Evolutionary conservation across 768 basidiomycete genomes (phyloP).

Genomic region (Coprinopsis cinerea): DNA sequence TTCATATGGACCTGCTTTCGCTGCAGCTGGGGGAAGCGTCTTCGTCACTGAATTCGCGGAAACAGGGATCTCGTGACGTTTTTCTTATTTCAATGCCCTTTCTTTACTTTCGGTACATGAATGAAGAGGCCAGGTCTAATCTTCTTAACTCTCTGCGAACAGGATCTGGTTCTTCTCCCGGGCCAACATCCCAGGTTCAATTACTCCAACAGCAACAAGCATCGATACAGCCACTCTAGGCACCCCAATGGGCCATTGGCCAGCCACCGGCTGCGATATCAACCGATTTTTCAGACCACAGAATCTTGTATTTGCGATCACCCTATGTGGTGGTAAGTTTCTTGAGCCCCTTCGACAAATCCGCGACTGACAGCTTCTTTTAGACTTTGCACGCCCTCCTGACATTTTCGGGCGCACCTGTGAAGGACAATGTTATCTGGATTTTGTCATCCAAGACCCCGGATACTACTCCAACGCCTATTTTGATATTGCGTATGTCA

Average conservation of each 20-base stretch:
- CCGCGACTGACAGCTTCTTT: not conserved
- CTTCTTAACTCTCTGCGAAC: not conserved
- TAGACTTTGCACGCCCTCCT: slow-evolving; percentile 14
- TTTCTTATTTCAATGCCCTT: not conserved
- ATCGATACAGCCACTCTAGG: slow-evolving; percentile 16
- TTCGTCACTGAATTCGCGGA: slow-evolving; percentile 70
- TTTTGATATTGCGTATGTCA: slow-evolving; percentile 15
- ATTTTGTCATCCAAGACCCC: slow-evolving; percentile 14
- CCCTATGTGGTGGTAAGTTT: slow-evolving; percentile 14
- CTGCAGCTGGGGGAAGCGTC: slow-evolving; percentile 61
- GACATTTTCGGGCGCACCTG: slow-evolving; percentile 15
- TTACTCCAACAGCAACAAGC: slow-evolving; percentile 1
- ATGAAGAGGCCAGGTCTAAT: too few species aligned
- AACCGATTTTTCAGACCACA: slow-evolving; percentile 11
- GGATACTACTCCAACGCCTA: slow-evolving; percentile 13
- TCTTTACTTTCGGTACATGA: too few species aligned
- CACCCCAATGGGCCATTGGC: slow-evolving; percentile 15
- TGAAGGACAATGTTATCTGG: slow-evolving; percentile 11
- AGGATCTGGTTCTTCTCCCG: slow-evolving; percentile 16
- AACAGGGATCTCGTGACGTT: slow-evolving; percentile 57
- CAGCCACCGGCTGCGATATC: slow-evolving; percentile 10
- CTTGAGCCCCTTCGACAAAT: not conserved
- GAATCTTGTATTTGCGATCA: slow-evolving; percentile 14
- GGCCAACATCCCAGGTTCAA: slow-evolving; percentile 7
- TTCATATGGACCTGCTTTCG: slow-evolving; percentile 66